A percentile compares a stretch with the other conserved stretches of the same genome.
Evolutionary conservation across 305 asterid species (phyloP).

Genomic region (Petunia hybrid): DNA sequence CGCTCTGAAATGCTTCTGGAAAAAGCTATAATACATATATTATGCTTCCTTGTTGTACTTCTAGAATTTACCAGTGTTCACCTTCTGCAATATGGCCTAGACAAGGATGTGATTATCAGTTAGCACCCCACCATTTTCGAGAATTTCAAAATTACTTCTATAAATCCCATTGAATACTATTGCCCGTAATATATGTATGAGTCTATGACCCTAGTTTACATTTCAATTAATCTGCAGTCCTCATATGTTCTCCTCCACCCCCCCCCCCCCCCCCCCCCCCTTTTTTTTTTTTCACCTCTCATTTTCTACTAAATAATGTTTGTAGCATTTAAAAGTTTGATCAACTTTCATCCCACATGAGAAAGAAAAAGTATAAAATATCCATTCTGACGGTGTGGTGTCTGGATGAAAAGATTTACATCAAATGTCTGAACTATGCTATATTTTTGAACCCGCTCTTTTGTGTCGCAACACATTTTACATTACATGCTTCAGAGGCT

Average conservation of each 20-base stretch:
- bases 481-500: not conserved
- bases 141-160: not conserved
- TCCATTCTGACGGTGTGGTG: not conserved
- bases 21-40: not conserved
- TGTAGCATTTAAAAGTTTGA: not conserved
- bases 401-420: not conserved
- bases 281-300: not conserved
- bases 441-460: not conserved
- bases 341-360: not conserved
- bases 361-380: too few relatives aligned
- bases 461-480: not conserved
- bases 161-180: not conserved
- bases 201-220: not conserved
- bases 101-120: slow-evolving; percentile 6
- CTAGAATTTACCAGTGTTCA: not conserved
- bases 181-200: too few relatives aligned
- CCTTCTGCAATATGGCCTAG: slow-evolving; percentile 13
- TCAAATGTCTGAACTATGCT: not conserved
- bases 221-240: not conserved
- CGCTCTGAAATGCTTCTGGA: not conserved
- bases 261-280: too few relatives aligned
- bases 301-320: not conserved
- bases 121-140: not conserved
- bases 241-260: not conserved
- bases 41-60: not conserved